Conservation (phyloP, 140 eudicot genomes). For the Erigeron philadelphicus region DNA sequence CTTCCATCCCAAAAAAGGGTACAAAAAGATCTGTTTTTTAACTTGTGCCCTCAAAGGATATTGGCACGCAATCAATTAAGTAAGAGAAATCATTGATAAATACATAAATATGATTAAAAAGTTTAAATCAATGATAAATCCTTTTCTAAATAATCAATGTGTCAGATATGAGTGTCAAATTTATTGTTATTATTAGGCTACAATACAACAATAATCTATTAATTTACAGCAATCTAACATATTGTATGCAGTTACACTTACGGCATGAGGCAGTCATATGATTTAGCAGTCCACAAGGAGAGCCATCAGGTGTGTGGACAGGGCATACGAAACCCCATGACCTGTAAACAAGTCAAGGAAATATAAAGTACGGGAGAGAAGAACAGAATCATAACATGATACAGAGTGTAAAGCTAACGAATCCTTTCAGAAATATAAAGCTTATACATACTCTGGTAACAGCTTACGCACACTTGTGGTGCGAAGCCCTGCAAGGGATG, state of each 20-base stretch:
- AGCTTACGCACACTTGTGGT: conserved; percentile 93
- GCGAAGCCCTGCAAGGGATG: conserved; percentile 90
- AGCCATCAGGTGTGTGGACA: conserved; percentile 99
- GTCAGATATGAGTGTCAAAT: no score
- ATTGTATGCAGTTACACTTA: conserved; percentile 37
- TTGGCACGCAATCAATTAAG: no score
- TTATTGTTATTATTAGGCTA: no score
- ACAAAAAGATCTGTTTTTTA: no score
- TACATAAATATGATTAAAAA: no score
- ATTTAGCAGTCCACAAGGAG: conserved; percentile 90
- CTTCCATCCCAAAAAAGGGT: no score
- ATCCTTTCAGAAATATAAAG: neutral
- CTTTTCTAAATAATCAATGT: no score
- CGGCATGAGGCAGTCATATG: conserved; percentile 82
- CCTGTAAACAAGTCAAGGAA: conserved; percentile 36
- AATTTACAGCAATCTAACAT: neutral
- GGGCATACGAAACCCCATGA: conserved; percentile 98
- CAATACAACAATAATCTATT: neutral
- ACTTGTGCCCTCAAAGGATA: no score
- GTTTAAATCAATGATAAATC: no score
- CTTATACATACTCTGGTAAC: conserved; percentile 80
- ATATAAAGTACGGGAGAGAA: neutral
- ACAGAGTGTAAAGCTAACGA: neutral
- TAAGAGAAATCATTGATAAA: no score
- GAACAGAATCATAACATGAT: neutral